A percentile compares a stretch with the other conserved stretches of the same genome.
phyloP scores from a whole-genome alignment of 768 basidiomycete species.

The Rhizopogon salebrosus region DNA sequence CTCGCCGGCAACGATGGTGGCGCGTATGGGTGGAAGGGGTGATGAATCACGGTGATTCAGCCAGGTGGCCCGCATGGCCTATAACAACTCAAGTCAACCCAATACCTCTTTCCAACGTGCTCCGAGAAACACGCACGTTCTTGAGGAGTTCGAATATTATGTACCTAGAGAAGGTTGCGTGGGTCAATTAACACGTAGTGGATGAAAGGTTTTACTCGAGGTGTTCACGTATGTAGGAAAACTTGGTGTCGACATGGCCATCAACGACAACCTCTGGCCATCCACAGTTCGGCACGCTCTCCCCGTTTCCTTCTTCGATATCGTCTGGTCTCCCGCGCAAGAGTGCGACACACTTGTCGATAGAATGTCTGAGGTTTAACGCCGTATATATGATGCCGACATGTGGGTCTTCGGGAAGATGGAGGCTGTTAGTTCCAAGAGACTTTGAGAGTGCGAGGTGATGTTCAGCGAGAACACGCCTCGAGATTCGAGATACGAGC shows the following conservation, averaged over 20 bases:
- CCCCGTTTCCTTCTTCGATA: constrained; percentile 34
- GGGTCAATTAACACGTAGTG: not conserved
- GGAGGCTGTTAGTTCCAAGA: constrained; percentile 32
- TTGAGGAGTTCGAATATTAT: constrained; percentile 88
- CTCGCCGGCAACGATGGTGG: constrained; percentile 71
- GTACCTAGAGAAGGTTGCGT: constrained; percentile 45
- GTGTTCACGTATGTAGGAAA: constrained; percentile 85
- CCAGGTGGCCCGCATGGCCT: constrained; percentile 73
- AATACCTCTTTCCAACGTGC: not conserved
- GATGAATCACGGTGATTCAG: constrained; percentile 39
- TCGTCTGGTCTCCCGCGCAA: constrained; percentile 44
- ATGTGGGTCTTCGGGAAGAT: constrained; percentile 43
- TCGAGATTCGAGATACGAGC: constrained; percentile 86
- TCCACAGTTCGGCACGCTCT: constrained; percentile 20
- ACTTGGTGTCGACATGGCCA: constrained; percentile 63
- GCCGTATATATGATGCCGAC: constrained; percentile 85
- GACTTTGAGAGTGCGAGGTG: constrained; percentile 77
- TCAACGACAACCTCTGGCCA: constrained; percentile 71
- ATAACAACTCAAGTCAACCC: not conserved
- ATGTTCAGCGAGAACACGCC: constrained; percentile 85
- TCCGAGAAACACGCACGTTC: constrained; percentile 52
- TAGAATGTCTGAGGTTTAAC: constrained; percentile 61
- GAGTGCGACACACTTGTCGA: constrained; percentile 62
- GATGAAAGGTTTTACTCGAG: constrained; percentile 53
- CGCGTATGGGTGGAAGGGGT: constrained; percentile 57